These are phyloP conservation scores for Micractinium conductrix DNA, from an alignment of 139 green algal genomes.

Conservation along the genomic window DNA sequence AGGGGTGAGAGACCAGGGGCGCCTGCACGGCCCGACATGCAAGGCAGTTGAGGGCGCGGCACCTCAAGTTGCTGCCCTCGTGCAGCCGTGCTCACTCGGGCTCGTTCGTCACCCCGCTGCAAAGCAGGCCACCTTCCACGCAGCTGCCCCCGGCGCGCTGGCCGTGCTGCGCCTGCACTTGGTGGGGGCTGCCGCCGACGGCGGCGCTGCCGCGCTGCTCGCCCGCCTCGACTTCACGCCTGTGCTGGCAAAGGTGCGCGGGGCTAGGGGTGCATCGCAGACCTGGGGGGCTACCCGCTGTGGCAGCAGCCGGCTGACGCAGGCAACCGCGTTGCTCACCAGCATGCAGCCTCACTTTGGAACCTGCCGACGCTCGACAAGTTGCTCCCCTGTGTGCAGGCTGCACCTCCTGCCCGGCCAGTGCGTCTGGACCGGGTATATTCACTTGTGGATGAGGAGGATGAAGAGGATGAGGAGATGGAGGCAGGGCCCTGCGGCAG, in stretches of 20 bases:
- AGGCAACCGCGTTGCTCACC: too few relatives aligned
- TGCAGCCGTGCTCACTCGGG: too few relatives aligned
- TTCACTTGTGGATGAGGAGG: slow-evolving; percentile 27
- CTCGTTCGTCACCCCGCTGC: too few relatives aligned
- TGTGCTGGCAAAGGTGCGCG: slow-evolving; percentile 24
- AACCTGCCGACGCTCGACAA: background rate
- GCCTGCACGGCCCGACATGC: too few relatives aligned
- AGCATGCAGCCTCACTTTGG: background rate
- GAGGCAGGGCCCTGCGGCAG: background rate
- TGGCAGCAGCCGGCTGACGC: background rate
- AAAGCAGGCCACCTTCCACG: slow-evolving; percentile 38
- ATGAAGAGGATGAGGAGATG: slow-evolving; percentile 9
- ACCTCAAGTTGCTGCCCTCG: too few relatives aligned
- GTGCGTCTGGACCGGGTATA: background rate
- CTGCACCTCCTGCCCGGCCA: background rate
- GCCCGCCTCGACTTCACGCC: slow-evolving; percentile 33
- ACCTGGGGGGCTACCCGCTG: background rate
- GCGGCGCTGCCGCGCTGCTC: slow-evolving; percentile 25
- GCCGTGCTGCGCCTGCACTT: slow-evolving; percentile 30
- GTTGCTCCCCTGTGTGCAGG: background rate
- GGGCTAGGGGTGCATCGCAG: background rate
- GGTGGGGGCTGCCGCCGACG: background rate
- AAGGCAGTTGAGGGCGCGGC: too few relatives aligned
- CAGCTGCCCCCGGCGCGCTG: slow-evolving; percentile 12
- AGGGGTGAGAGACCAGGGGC: too few relatives aligned